Evolutionary conservation across 2,329 filamentous ascomycete species (phyloP).

Genomic region (Talaromyces rugulosus): DNA sequence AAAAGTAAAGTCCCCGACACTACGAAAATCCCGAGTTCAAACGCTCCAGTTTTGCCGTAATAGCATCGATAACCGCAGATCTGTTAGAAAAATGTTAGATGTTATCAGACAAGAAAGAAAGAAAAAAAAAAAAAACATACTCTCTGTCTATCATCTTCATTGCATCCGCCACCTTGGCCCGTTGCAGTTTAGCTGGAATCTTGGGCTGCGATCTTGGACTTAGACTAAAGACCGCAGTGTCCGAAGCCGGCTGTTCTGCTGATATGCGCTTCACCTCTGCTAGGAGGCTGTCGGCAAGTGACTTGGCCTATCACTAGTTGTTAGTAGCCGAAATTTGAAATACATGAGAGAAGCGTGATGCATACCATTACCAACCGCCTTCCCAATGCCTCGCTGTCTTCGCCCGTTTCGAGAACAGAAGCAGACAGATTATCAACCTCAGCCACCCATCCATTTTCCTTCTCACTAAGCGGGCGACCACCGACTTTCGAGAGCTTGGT

Average conservation of each 20-base stretch:
- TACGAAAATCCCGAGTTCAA: conserved; percentile 31
- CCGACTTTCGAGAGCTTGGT: conserved; percentile 40
- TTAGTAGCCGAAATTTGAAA: conserved; percentile 14
- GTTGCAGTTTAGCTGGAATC: conserved; percentile 41
- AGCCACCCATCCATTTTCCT: conserved; percentile 42
- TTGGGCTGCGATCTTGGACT: conserved; percentile 24
- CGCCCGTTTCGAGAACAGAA: conserved; percentile 28
- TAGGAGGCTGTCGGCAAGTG: conserved; percentile 33
- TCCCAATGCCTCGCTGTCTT: conserved; percentile 25
- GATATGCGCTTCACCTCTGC: conserved; percentile 32
- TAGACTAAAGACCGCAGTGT: conserved; percentile 16
- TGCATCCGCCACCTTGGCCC: conserved; percentile 43
- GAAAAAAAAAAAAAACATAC: conserved; percentile 22
- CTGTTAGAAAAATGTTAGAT: conserved; percentile 18
- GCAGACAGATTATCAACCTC: conserved; percentile 39
- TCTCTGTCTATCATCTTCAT: conserved; percentile 50
- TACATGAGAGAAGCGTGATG: not conserved
- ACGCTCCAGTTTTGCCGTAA: conserved; percentile 37
- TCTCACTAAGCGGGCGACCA: conserved; percentile 43
- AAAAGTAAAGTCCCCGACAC: not conserved
- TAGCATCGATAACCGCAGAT: conserved; percentile 41
- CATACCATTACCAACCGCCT: conserved; percentile 39
- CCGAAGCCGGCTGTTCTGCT: conserved; percentile 26
- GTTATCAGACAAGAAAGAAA: not conserved
- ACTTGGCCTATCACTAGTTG: conserved; percentile 32